Evolutionary conservation across 2,329 filamentous ascomycete species (phyloP), one percentile per base, ranked within the genome.

Genomic region (Orbilia brochopaga): DNA sequence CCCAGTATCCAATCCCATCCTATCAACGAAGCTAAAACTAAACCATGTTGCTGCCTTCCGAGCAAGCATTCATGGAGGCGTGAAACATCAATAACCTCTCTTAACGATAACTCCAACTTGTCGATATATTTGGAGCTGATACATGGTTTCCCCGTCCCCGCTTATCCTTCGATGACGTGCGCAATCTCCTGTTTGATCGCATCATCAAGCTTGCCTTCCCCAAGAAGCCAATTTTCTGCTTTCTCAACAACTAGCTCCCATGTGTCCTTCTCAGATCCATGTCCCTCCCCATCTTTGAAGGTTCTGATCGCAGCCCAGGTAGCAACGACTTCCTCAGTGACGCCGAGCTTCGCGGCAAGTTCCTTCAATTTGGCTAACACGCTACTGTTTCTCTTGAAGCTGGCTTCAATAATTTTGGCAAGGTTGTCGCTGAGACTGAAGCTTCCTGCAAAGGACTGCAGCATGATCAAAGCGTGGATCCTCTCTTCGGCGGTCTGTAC

Each of bases 211-310:
- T 64, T 64, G 11, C 55, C 60, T 42, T 72, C 67, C 4, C 55
- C 60, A n/a, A 65, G 54, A 24, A 72, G 44, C 67, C 67, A 72
- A 40, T 53, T 53, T 10, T 65, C 51, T 1, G 69, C 69, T n/a
- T 73, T 73, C 27, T 73, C 69, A 54, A 67, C 69, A 1, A 73
- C 69, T 35, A 73, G 51, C n/a, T 73, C 69, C 69, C 69, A 73
- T 21, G 69, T 73, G 35, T 73, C 69, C 23, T 48, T 58, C 52
- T 73, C 69, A 13, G 48, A 30, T 32, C 23, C n/a, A 61, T 72
- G 67, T 30, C 67, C 67, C 17, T 65, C 60, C 21, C 67, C 67
- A 13, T 52, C 55, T 24, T 72, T 55, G 23, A 72, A 72, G 13
- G 35, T 51, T 10, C 65, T 23, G 32, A 72, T 42, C 5, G 67